Percentiles rank a stretch among this genome's conserved stretches.
phyloP scores from a whole-genome alignment of 495 filamentous ascomycete species.

The Penicillium pancosmium region DNA sequence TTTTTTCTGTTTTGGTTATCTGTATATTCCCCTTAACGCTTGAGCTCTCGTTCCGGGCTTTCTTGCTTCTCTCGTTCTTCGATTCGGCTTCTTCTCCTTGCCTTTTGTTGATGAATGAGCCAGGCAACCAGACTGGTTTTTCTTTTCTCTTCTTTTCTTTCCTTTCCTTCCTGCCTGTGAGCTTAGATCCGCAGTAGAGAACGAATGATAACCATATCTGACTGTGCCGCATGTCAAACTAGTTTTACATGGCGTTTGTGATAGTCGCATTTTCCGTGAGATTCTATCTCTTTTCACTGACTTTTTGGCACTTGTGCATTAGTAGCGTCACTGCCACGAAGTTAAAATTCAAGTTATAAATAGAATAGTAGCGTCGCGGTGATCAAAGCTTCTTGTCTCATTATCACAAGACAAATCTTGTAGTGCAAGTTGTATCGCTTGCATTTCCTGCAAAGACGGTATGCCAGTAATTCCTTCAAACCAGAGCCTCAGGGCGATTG shows the following conservation, averaged over 20 bases:
- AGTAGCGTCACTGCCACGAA: no score
- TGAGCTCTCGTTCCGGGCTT: slow-evolving; percentile 1
- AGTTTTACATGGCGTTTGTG: background rate
- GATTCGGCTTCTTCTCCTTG: background rate
- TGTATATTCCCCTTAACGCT: slow-evolving; percentile 24
- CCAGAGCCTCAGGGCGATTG: no score
- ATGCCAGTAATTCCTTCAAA: no score
- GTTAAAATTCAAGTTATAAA: no score
- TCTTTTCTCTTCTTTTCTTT: background rate
- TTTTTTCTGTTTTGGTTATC: background rate
- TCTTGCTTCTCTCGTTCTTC: background rate
- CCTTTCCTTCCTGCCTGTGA: background rate
- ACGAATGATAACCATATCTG: background rate
- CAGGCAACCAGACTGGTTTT: background rate
- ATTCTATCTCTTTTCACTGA: no score
- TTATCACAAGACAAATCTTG: no score
- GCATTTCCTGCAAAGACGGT: no score
- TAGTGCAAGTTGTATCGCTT: no score
- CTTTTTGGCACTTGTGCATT: no score
- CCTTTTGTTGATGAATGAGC: background rate
- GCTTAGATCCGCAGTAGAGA: background rate
- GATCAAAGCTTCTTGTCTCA: no score
- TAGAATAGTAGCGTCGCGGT: no score
- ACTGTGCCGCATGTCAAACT: background rate
- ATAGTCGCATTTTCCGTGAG: background rate